Base-by-base conservation (phyloP, 495 filamentous ascomycete species). In the Lepidopterella palustris region DNA sequence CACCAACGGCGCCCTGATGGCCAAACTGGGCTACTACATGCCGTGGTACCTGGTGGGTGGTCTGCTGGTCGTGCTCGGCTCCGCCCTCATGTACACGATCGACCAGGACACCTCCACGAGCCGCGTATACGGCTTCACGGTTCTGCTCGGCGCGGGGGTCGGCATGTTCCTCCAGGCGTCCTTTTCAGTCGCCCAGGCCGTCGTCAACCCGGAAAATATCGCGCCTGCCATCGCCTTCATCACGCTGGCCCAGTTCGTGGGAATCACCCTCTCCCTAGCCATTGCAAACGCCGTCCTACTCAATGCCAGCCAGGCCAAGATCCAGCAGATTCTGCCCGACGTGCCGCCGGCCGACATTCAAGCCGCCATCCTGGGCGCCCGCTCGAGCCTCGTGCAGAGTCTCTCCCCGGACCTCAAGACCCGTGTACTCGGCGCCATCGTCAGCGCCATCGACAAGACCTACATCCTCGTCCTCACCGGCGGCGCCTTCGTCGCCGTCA, bases 1-100 rank as follows among this genome's bases (percentile, higher is more conserved):
- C 18, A 31, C 66, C 29, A 78, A 79, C 45, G 84, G 85, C 25
- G 72, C 69, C 3, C 57, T 83, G 20, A 76, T 88, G 58, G 68
- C 74, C 4, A 75, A 72, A 35, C 63, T 73, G 18, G 76, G 77
- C 1, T 76, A 78, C 59, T 87, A 87, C 68, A 79, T 80, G 74
- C 80, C 79, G 0, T 81, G 83, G 75, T 88, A 80, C 66, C 51
- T 81, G 3, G 50, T 74, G 1, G 77, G 75, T 1, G 80, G 80
- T 8, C 61, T 75, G 18, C 61, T 84, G 13, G 64, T 75, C 26
- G 42, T 81, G 3, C 65, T 80, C n/a, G 82, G 82, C 20, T 72
- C 75, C 24, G 73, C 77, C 0, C 70, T 85, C 0, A 73, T 87
- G 67, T 78, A 75, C 65, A 77, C 70, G 8, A 73, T 77, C 57